These are phyloP conservation scores for Coemansia javaensis DNA, from an alignment of 192 early-diverging fungal species.

Conservation along the genomic window DNA sequence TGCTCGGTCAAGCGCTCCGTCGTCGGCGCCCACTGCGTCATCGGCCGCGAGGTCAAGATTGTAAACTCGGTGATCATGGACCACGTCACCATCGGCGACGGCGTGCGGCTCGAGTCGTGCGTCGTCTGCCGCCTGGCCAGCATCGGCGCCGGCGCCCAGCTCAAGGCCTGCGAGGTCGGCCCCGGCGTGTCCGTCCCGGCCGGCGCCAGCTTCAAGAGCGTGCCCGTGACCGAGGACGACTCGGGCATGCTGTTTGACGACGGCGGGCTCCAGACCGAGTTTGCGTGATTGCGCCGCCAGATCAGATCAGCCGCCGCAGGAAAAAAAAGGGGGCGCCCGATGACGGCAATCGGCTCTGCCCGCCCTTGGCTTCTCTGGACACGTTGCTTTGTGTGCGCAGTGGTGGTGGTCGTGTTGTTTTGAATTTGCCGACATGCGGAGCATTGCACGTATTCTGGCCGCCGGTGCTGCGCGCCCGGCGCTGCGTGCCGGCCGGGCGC, in stretches of 20 bases:
- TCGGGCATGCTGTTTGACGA: slow-evolving; percentile 7
- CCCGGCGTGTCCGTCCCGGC: slow-evolving; percentile 18
- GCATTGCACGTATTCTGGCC: too few relatives aligned
- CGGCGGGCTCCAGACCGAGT: slow-evolving; percentile 16
- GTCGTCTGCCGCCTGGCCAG: slow-evolving; percentile 80
- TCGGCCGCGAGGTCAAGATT: slow-evolving; percentile 96
- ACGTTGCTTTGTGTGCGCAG: too few relatives aligned
- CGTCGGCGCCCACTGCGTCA: slow-evolving; percentile 88
- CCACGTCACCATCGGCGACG: slow-evolving; percentile 88
- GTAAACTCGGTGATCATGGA: slow-evolving; percentile 96
- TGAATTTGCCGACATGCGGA: too few relatives aligned
- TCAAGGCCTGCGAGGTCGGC: slow-evolving; percentile 82
- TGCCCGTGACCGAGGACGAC: slow-evolving; percentile 1
- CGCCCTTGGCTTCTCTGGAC: too few relatives aligned
- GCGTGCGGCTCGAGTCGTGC: slow-evolving; percentile 83
- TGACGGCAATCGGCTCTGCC: too few relatives aligned
- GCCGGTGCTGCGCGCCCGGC: too few relatives aligned
- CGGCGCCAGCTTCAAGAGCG: slow-evolving; percentile 9
- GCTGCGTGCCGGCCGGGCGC: too few relatives aligned
- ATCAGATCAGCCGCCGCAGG: background rate
- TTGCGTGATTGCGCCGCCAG: slow-evolving; percentile 1
- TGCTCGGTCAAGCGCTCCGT: slow-evolving; percentile 91
- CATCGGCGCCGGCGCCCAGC: slow-evolving; percentile 64
- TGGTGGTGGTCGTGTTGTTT: too few relatives aligned
- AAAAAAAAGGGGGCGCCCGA: too few relatives aligned